Base-by-base conservation (phyloP, 495 filamentous ascomycete genomes). In the Entonaema liquescens region DNA sequence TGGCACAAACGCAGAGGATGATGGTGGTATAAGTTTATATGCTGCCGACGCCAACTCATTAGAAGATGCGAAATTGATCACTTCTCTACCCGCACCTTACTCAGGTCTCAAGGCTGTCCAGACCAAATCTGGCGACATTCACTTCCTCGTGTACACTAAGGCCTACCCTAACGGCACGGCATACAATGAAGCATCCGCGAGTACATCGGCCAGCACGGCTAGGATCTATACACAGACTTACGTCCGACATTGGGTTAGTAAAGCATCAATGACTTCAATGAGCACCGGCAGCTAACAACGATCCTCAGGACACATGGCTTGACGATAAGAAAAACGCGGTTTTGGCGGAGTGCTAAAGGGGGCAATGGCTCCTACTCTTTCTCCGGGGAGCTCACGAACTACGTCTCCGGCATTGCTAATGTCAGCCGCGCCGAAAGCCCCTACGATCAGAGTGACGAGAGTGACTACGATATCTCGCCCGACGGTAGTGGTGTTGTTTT, bases 31-130 rank as follows among this genome's bases (percentile, higher is more conserved):
- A 82, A 70, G 89, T 80, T 54, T 84, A 78, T 84, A 86, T 81
- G 40, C 83, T 80, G 56, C 82, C 82, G 70, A 82, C 78, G 35
- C 85, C 81, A 67, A 84, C 72, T 36, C 76, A 57, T 33, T 79
- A 42, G 74, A 67, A 44, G 47, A 58, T 49, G 68, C 75, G 19
- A 68, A 72, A 26, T 59, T 74, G 47, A 65, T 73, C 9, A 89
- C 88, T 2, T 87, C 84, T 1, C 82, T 93, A 28, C 83, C 88
- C 21, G 91, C 84, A 4, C 85, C 88, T 0, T 86, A 90, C 6
- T 88, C 83, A 5, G 87, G 90, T 60, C 78, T 93, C 52, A 93
- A 90, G 65, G 74, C 91, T 11, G 85, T 80, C 1, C 62, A 79
- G n/a, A 77, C 89, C 15, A 81, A 84, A 17, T 79, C 84, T 0